A percentile compares a stretch with the other conserved stretches of the same genome.
phyloP scores from a whole-genome alignment of 306 rosid species.

The Castanospermum australe region DNA sequence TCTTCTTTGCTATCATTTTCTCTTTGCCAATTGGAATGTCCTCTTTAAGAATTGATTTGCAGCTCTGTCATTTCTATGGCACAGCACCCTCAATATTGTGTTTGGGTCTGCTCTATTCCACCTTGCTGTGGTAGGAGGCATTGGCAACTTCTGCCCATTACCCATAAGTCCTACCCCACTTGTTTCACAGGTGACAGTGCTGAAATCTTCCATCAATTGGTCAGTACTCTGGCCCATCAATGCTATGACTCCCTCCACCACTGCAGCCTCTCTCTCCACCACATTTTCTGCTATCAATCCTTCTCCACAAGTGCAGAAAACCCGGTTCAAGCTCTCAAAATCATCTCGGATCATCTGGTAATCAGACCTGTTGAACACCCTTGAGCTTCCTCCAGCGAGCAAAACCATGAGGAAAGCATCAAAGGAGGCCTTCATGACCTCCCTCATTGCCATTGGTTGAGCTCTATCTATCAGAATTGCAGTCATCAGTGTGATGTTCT shows the following conservation, averaged over 20 bases:
- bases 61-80: conserved; percentile 71
- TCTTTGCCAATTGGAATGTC: conserved; percentile 78
- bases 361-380: conserved; percentile 61
- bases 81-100: conserved; percentile 84
- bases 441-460: conserved; percentile 77
- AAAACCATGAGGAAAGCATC: conserved; percentile 89
- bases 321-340: conserved; percentile 63
- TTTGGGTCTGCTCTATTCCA: conserved; percentile 89
- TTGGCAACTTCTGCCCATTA: conserved; percentile 61
- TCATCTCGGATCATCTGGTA: conserved; percentile 70
- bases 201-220: conserved; percentile 83
- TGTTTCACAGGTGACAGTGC: conserved; percentile 67
- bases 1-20: conserved; percentile 46
- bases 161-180: conserved; percentile 71
- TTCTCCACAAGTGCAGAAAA: conserved; percentile 77
- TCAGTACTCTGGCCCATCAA: conserved; percentile 75
- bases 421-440: conserved; percentile 85
- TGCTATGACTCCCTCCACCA: conserved; percentile 69
- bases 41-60: conserved; percentile 84
- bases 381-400: conserved; percentile 80
- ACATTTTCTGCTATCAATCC: conserved; percentile 71
- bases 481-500: conserved; percentile 68
- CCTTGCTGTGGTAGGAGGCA: conserved; percentile 93
- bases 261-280: conserved; percentile 74
- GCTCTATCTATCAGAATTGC: conserved; percentile 69